Conservation (phyloP, 1,139 yeast species). For the Kurtzmaniella quercitrusa region DNA sequence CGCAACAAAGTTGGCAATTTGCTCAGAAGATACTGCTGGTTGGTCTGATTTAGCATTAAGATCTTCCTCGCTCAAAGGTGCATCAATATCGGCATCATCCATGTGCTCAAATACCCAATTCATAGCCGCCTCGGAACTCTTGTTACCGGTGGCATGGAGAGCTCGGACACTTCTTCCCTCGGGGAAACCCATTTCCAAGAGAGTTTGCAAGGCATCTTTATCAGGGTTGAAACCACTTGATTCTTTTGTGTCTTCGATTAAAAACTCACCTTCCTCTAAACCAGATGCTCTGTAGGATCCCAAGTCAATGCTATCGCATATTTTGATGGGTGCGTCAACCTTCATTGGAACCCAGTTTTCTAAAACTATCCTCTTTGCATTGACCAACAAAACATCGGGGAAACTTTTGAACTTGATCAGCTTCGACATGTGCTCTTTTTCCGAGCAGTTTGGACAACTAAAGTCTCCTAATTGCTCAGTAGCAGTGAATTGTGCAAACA, state of each 20-base stretch:
- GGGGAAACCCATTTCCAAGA: conserved; percentile 86
- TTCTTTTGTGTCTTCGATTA: conserved; percentile 24
- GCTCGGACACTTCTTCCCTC: conserved; percentile 64
- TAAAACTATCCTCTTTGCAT: conserved; percentile 75
- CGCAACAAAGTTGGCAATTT: conserved; percentile 47
- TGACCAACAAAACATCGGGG: conserved; percentile 69
- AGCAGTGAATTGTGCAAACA: conserved; percentile 43
- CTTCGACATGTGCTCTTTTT: conserved; percentile 34
- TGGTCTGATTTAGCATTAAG: conserved; percentile 5
- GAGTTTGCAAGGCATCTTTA: conserved; percentile 46
- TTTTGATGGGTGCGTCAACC: conserved; percentile 64
- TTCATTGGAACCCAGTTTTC: conserved; percentile 91
- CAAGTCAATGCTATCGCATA: conserved; percentile 47
- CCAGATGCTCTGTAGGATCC: conserved; percentile 25
- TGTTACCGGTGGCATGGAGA: conserved; percentile 67
- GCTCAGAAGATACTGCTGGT: conserved; percentile 23
- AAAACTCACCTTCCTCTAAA: conserved; percentile 37
- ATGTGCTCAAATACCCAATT: conserved; percentile 87
- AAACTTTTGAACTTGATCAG: conserved; percentile 52
- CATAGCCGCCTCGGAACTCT: conserved; percentile 72
- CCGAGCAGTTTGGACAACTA: conserved; percentile 58
- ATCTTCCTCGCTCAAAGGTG: conserved; percentile 40
- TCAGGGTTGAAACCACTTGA: conserved; percentile 50
- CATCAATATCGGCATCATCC: conserved; percentile 80
- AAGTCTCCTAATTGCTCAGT: conserved; percentile 62